Evolutionary conservation across 2,329 filamentous ascomycete species (phyloP).

Genomic region (Aspergillus pseudoviridinutans): DNA sequence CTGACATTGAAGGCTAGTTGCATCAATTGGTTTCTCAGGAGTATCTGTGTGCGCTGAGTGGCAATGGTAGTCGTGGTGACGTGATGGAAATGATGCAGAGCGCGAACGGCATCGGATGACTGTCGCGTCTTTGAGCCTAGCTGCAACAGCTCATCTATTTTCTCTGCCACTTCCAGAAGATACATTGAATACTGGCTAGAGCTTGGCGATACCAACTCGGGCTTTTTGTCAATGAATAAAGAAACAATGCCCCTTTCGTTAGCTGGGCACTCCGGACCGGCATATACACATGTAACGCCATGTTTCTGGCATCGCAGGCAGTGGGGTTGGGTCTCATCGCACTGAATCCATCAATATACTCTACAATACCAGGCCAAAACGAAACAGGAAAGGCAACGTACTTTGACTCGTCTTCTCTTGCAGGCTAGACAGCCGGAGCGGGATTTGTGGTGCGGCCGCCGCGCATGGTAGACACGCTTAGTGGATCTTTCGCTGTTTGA

Average conservation of each 20-base stretch:
- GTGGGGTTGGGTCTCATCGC: conserved; percentile 31
- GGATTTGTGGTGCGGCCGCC: conserved; percentile 33
- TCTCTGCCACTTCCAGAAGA: conserved; percentile 14
- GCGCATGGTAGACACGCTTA: conserved; percentile 24
- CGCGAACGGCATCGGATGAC: conserved; percentile 10
- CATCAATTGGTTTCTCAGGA: conserved; percentile 24
- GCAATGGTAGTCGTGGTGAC: conserved; percentile 12
- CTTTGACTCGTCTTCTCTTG: conserved; percentile 35
- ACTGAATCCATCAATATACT: conserved; percentile 15
- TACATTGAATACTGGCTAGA: conserved; percentile 18
- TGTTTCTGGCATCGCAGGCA: conserved; percentile 30
- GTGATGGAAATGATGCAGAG: conserved; percentile 28
- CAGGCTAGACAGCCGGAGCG: conserved; percentile 31
- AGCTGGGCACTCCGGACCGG: conserved; percentile 1
- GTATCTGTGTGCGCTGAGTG: conserved; percentile 8
- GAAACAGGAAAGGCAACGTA: conserved; percentile 8
- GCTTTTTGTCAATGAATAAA: conserved; percentile 11
- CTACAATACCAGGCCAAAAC: not conserved
- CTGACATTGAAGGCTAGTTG: conserved; percentile 30
- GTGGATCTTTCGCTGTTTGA: conserved; percentile 1
- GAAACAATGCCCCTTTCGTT: conserved; percentile 10
- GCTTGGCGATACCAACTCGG: conserved; percentile 12
- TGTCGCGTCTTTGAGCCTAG: conserved; percentile 2
- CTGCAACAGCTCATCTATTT: conserved; percentile 23
- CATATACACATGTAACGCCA: conserved; percentile 28